Base-by-base conservation (phyloP, 2,329 filamentous ascomycete species). In the Rhynchosporium secalis region DNA sequence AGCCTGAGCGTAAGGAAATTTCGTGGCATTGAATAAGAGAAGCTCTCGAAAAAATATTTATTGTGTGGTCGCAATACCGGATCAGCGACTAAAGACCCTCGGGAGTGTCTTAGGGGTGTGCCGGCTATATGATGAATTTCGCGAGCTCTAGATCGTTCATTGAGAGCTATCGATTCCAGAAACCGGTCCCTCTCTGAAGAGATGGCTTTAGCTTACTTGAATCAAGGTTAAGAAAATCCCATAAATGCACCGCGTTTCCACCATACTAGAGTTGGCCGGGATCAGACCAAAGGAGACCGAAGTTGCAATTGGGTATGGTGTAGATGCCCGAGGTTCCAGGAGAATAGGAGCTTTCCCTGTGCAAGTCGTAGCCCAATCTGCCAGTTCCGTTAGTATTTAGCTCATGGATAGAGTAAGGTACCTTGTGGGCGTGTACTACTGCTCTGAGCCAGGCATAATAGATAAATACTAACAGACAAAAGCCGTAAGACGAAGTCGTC, bases 71-170 rank as follows among this genome's bases (percentile, higher is more conserved):
- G 31, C 9, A 33, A 56, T 56, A 38, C 52, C 41, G 29, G 40
- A 43, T 45, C 38, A 56, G 38, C n/a, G 28, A 28, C 9, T 3
- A 36, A 38, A 3, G 49, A 41, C 45, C 26, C 20, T 45, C 26
- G 9, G 33, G 33, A 56, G 4, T 12, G 2, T 41, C 7, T 45
- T 38, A 41, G 36, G 31, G 40, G 52, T 45, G 7, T 33, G 12
- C 52, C 52, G 52, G 38, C 40, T 26, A 56, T 43, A 55, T 56
- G 20, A 10, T 20, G 43, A 56, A 45, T 45, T 45, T 33, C 28
- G n/a, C 20, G 26, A 43, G 28, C 40, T 13, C 26, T 29, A 13
- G 41, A 56, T 56, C 10, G 8, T n/a, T 45, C 52, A 28, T 54
- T 54, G 38, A 38, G 15, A 45, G 40, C 41, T 33, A 45, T 56